Evolutionary conservation across 495 filamentous ascomycete genomes (phyloP).

Genomic region (Melanomma pulvis-pyrius): DNA sequence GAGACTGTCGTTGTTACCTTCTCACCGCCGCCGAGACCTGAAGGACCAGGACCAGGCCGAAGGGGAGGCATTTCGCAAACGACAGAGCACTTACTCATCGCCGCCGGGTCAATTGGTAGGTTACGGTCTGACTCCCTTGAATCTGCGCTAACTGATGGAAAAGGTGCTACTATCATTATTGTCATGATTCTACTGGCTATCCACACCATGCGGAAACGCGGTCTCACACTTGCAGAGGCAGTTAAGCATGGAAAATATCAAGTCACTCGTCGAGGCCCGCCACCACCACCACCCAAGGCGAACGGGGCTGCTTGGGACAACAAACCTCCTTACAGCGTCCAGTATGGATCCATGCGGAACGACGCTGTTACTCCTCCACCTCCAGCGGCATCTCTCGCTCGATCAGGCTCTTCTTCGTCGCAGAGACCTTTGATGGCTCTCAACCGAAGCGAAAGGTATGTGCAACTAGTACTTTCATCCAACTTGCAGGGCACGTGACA

Average conservation of each 20-base stretch:
- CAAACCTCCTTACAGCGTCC: conserved; percentile 5
- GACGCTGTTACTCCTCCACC: conserved; percentile 16
- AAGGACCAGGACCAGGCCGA: conserved; percentile 18
- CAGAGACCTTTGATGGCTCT: conserved; percentile 32
- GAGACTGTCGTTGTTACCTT: conserved; percentile 28
- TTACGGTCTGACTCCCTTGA: not conserved
- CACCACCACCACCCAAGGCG: conserved; percentile 21
- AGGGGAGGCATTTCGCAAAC: conserved; percentile 30
- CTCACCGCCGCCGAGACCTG: conserved; percentile 20
- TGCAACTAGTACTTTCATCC: not conserved
- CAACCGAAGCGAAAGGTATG: conserved; percentile 27
- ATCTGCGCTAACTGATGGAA: not conserved
- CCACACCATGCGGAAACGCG: conserved; percentile 37
- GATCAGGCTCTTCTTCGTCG: conserved; percentile 31
- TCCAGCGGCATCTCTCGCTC: conserved; percentile 10
- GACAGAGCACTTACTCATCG: conserved; percentile 37
- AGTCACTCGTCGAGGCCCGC: conserved; percentile 24
- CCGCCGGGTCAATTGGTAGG: conserved; percentile 39
- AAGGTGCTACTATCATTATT: conserved; percentile 36
- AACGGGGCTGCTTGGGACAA: not conserved
- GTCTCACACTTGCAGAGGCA: conserved; percentile 23
- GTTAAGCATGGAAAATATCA: conserved; percentile 25
- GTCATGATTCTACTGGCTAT: conserved; percentile 34
- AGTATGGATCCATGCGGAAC: conserved; percentile 20
- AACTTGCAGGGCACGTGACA: not conserved